Percentiles rank a stretch among this genome's conserved stretches.
These are phyloP conservation scores for Podospora australis DNA, from an alignment of 495 filamentous ascomycete genomes.

Conservation along the genomic window DNA sequence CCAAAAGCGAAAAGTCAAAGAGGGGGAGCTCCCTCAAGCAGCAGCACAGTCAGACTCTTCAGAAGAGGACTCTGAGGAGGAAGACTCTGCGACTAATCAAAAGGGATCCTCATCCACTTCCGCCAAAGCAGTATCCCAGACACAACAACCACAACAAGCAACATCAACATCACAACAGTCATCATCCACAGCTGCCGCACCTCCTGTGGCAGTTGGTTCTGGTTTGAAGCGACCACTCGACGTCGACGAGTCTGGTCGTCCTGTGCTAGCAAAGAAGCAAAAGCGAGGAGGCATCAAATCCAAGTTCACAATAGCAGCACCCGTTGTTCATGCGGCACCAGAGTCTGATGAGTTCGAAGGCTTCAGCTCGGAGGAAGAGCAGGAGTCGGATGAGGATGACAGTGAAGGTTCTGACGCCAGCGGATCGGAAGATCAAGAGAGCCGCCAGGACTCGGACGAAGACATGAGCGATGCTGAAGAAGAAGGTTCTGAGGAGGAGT, in stretches of 20 bases:
- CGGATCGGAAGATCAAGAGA: constrained; percentile 8
- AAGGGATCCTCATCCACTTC: neutral
- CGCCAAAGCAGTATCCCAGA: neutral
- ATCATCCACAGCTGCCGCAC: neutral
- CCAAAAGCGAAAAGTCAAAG: constrained; percentile 13
- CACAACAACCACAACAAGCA: constrained; percentile 1
- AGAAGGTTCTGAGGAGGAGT: constrained; percentile 19
- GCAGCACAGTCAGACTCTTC: constrained; percentile 23
- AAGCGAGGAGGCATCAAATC: constrained; percentile 48
- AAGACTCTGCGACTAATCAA: constrained; percentile 7
- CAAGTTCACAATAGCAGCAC: constrained; percentile 29
- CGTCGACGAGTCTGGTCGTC: constrained; percentile 66
- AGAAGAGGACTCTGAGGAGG: constrained; percentile 25
- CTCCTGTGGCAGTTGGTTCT: constrained; percentile 51
- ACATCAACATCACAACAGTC: neutral
- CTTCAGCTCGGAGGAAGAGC: constrained; percentile 21
- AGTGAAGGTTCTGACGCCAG: constrained; percentile 17
- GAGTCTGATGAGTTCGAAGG: constrained; percentile 37
- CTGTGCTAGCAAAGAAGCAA: constrained; percentile 67
- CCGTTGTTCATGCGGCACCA: constrained; percentile 11
- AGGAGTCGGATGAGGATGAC: constrained; percentile 16
- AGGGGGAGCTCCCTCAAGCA: constrained; percentile 10
- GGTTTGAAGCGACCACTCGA: constrained; percentile 86
- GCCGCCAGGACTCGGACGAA: constrained; percentile 13
- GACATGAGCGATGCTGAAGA: constrained; percentile 29